Base-by-base conservation (phyloP, 2,329 filamentous ascomycete genomes). In the Bimuria novae-zelandiae region DNA sequence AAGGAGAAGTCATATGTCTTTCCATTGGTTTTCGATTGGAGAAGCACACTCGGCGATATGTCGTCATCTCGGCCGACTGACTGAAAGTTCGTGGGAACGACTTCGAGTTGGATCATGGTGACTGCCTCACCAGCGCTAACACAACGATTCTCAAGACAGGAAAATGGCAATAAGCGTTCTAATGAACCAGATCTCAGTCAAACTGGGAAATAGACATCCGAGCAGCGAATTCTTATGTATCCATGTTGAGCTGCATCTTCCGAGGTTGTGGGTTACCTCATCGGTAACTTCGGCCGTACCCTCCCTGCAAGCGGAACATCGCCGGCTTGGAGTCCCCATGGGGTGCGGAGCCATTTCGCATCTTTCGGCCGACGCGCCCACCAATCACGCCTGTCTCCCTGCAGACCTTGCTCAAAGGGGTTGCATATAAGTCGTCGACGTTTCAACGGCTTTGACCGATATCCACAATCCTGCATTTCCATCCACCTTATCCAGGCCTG, bases 1-100 rank as follows among this genome's bases (percentile, higher is more conserved):
- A 90, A 88, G 0, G 78, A 77, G 65, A 89, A 90, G 14, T 79
- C 70, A 54, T 84, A 76, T 65, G 57, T 41, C 58, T 55, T 32
- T 10, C 40, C 48, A 44, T 39, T 62, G 55, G 44, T 65, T 57
- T 54, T 55, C 52, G 49, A 55, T 57, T 49, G 35, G 25, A 49
- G 46, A 7, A 6, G 33, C 10, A 49, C 35, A 10, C 46, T 49
- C 2, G 37, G 36, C 6, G 36, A 32, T 10, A 4, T 7, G 7
- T 19, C 44, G 5, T 33, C 12, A 3, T 47, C 16, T 17, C 23
- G 35, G 4, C 21, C 23, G 7, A 37, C 22, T 4, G 21, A 22
- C 44, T 47, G 44, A 14, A 27, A 47, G 19, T 35, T 35, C 14
- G 44, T 47, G 8, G 44, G 44, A 4, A 47, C 33, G 14, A 47